Evolutionary conservation across 78 protist species (phyloP), one percentile per base, ranked within the genome.

Genomic region (Speleostelium caveatum): DNA sequence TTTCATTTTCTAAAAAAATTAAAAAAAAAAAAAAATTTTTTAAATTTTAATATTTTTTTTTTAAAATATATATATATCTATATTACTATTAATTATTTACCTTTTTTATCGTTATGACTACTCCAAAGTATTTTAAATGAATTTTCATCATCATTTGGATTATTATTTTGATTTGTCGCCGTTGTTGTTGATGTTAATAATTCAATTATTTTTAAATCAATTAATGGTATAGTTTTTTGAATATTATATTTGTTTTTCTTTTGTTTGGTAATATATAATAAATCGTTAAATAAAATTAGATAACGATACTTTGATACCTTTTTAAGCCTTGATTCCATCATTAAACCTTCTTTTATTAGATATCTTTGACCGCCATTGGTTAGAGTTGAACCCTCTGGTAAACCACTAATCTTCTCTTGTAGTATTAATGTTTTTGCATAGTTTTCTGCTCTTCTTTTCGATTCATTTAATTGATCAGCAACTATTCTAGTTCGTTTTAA

Each of bases 361-460:
- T 68, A 32, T 7, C 32, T 68, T 26, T 53, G 26, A 32, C 42
- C 49, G 30, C 75, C 45, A 65, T 67, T 66, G 6, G n/a, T 7
- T 7, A 60, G 28, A 2, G n/a, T 41, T 17, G 65, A 45, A 28
- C 36, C 41, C 26, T 83, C 90, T 36, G 67, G 2, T 41, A 83
- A 58, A n/a, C 78, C 78, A 19, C 58, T 17, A 0, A 83, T 69
- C 14, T 69, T 67, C 16, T 83, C 79, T 59, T 83, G 77, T 0
- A 83, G 33, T 7, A 68, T 39, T 21, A 45, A 1, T 24, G 78
- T 58, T 58, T 83, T 83, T 6, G 71, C 33, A 19, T 58, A 0
- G 45, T 83, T 83, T 73, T 83, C 90, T 17, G 90, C 90, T 59
- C 45, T 62, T 65, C 90, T 49, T 28, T 83, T 83, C 4, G 90